These are phyloP conservation scores for Rosellinia necatrix DNA, from an alignment of 2,329 filamentous ascomycete genomes.

Conservation along the genomic window DNA sequence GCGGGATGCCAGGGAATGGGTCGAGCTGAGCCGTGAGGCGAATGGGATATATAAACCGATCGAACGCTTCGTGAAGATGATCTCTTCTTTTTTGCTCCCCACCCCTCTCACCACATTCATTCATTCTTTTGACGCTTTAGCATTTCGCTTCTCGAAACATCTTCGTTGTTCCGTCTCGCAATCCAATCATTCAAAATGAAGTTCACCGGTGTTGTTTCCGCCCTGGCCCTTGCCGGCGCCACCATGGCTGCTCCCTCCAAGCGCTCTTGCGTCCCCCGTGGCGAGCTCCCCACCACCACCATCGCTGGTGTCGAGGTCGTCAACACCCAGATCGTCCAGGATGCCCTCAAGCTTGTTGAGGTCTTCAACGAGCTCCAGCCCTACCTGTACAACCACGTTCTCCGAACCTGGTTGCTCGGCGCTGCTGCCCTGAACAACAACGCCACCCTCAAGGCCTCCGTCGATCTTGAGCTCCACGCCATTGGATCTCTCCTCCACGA, in stretches of 20 bases:
- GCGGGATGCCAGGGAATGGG: not conserved
- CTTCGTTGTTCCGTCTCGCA: not conserved
- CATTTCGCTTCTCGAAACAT: not conserved
- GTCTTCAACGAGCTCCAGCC: constrained; percentile 25
- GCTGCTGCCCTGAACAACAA: constrained; percentile 31
- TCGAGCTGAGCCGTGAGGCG: constrained; percentile 13
- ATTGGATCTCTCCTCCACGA: constrained; percentile 28
- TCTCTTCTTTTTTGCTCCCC: not conserved
- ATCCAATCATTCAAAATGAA: constrained; percentile 25
- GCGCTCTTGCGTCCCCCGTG: not conserved
- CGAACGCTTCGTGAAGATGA: not conserved
- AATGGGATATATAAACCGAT: constrained; percentile 22
- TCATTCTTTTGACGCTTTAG: constrained; percentile 9
- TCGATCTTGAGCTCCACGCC: constrained; percentile 30
- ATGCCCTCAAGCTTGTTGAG: constrained; percentile 25
- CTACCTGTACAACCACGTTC: constrained; percentile 31
- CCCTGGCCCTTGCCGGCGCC: constrained; percentile 22
- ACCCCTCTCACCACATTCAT: constrained; percentile 23
- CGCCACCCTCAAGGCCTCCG: constrained; percentile 27
- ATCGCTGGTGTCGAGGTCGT: constrained; percentile 31
- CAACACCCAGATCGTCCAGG: constrained; percentile 26
- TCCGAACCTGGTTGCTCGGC: constrained; percentile 29
- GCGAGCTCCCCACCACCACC: constrained; percentile 23
- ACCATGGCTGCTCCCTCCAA: constrained; percentile 17
- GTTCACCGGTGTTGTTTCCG: constrained; percentile 22